These are phyloP conservation scores for Magnaporthales sp. DNA, from an alignment of 2,329 filamentous ascomycete species.

Conservation along the genomic window DNA sequence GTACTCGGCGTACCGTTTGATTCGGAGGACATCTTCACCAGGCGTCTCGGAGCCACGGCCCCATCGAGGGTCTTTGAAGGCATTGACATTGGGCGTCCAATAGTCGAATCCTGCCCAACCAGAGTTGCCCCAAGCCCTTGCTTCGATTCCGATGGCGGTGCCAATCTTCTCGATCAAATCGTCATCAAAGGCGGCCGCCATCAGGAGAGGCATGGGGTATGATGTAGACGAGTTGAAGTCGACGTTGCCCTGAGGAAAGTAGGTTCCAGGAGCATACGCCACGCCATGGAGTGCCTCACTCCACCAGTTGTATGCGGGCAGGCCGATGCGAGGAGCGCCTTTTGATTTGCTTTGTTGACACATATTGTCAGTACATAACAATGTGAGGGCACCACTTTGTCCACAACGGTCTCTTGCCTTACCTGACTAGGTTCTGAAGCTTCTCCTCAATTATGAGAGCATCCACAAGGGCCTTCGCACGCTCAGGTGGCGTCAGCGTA, in stretches of 20 bases:
- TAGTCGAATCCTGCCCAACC: slow-evolving; percentile 34
- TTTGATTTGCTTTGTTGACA: background rate
- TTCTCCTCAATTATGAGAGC: slow-evolving; percentile 24
- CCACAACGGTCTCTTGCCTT: too few relatives aligned
- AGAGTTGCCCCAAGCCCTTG: slow-evolving; percentile 21
- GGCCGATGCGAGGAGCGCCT: slow-evolving; percentile 6
- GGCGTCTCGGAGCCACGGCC: slow-evolving; percentile 44
- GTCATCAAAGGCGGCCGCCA: slow-evolving; percentile 23
- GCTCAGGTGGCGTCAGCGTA: slow-evolving; percentile 17
- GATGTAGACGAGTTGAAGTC: slow-evolving; percentile 21
- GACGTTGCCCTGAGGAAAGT: slow-evolving; percentile 9
- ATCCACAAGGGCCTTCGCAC: slow-evolving; percentile 20
- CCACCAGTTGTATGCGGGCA: slow-evolving; percentile 10
- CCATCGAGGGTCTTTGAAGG: slow-evolving; percentile 54
- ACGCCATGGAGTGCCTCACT: slow-evolving; percentile 15
- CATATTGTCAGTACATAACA: slow-evolving; percentile 39
- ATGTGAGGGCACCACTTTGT: slow-evolving; percentile 8
- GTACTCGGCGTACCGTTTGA: slow-evolving; percentile 14
- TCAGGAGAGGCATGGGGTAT: slow-evolving; percentile 21
- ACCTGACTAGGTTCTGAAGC: slow-evolving; percentile 23
- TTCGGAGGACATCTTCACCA: slow-evolving; percentile 16
- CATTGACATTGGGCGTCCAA: slow-evolving; percentile 61
- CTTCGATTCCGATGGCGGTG: slow-evolving; percentile 18
- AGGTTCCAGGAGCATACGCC: slow-evolving; percentile 11
- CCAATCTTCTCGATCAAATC: slow-evolving; percentile 17